Percentiles rank a stretch among this genome's conserved stretches.
Conservation (phyloP, 805 yeast genomes). For the Deakozyma indianensis region DNA sequence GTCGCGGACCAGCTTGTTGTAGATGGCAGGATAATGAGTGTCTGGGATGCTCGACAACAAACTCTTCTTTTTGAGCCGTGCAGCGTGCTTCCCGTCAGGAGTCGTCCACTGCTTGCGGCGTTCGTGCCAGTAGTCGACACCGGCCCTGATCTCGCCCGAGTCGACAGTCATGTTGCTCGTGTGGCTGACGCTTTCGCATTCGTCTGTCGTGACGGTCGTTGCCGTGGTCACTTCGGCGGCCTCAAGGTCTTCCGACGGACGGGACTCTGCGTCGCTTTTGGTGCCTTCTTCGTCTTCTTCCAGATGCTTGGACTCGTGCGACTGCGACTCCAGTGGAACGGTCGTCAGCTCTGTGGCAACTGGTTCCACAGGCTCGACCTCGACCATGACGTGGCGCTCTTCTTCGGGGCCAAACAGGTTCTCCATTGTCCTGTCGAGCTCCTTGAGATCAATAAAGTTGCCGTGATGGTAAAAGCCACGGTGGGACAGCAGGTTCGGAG, state of each 20-base stretch:
- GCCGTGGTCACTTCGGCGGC: not conserved
- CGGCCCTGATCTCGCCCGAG: slow-evolving; percentile 33
- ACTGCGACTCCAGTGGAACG: no score
- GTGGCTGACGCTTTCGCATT: no score
- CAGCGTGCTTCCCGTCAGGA: slow-evolving; percentile 12
- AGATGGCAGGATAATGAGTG: slow-evolving; percentile 31
- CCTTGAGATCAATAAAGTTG: not conserved
- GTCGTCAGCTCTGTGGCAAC: no score
- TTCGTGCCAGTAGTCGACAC: slow-evolving; percentile 52
- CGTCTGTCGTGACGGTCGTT: not conserved
- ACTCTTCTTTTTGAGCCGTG: slow-evolving; percentile 9
- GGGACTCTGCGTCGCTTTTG: no score
- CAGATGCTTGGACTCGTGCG: slow-evolving; percentile 2
- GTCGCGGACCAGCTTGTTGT: slow-evolving; percentile 54
- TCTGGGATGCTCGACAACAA: slow-evolving; percentile 17
- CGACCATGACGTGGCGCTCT: no score
- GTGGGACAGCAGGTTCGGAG: no score
- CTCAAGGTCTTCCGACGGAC: no score
- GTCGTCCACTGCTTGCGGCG: slow-evolving; percentile 54
- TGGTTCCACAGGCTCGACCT: no score
- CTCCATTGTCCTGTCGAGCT: not conserved
- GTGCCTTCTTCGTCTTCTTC: slow-evolving; percentile 11
- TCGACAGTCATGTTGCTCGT: no score
- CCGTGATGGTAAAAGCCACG: no score
- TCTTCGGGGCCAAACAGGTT: not conserved